These are phyloP conservation scores for Epichloe scottii DNA, from an alignment of 2,329 filamentous ascomycete genomes.

Conservation along the genomic window DNA sequence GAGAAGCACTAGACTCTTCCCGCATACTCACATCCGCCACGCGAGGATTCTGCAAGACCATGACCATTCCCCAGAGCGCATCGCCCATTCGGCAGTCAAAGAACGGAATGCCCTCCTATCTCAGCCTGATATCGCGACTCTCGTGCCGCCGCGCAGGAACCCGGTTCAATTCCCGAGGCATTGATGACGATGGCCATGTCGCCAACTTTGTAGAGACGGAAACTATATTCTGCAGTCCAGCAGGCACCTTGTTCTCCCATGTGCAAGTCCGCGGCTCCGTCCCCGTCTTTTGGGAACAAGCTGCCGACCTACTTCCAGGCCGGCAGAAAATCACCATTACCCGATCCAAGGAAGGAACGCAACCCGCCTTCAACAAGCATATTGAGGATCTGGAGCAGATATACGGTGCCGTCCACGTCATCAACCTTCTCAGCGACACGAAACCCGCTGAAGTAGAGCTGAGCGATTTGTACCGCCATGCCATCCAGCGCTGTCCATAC, in stretches of 20 bases:
- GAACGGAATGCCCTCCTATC: constrained; percentile 64
- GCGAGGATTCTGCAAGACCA: constrained; percentile 77
- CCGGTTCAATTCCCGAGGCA: constrained; percentile 90
- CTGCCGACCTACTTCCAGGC: constrained; percentile 72
- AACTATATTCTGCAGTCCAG: constrained; percentile 77
- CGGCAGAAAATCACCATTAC: constrained; percentile 93
- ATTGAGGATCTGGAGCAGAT: constrained; percentile 75
- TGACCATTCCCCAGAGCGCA: constrained; percentile 67
- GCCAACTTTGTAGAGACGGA: constrained; percentile 99
- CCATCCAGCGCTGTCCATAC: constrained; percentile 63
- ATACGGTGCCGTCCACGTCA: constrained; percentile 83
- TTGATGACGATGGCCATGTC: constrained; percentile 94
- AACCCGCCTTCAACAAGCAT: constrained; percentile 91
- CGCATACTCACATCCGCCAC: constrained; percentile 88
- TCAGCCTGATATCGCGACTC: constrained; percentile 83
- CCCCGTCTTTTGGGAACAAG: constrained; percentile 94
- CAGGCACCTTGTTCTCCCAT: constrained; percentile 76
- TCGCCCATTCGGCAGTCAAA: constrained; percentile 55
- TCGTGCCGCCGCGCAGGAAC: constrained; percentile 88
- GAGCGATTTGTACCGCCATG: constrained; percentile 64
- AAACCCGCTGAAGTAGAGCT: constrained; percentile 81
- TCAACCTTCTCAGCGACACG: constrained; percentile 85
- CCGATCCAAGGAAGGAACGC: constrained; percentile 76
- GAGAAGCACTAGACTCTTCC: constrained; percentile 69
- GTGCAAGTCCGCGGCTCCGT: constrained; percentile 87